Evolutionary conservation across 768 basidiomycete species (phyloP).

Genomic region (Pulveroboletus sp.): DNA sequence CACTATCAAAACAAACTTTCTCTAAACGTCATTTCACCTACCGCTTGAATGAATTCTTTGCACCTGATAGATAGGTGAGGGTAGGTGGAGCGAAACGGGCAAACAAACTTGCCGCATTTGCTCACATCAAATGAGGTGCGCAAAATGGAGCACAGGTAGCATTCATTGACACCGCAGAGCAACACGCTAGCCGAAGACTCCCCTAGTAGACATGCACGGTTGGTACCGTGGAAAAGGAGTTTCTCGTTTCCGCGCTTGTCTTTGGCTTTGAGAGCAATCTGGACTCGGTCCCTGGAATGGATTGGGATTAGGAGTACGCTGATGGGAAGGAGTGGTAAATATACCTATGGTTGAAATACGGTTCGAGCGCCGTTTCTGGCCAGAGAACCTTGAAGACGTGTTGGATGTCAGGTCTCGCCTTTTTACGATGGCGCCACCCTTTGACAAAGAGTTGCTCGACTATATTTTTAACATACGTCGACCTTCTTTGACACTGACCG

Average conservation of each 20-base stretch:
- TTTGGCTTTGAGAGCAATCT: constrained; percentile 22
- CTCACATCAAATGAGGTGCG: constrained; percentile 55
- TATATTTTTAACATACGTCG: constrained; percentile 18
- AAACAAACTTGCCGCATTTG: constrained; percentile 45
- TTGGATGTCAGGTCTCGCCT: constrained; percentile 44
- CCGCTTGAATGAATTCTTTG: constrained; percentile 54
- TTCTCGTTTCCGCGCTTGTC: constrained; percentile 45
- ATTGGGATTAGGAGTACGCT: constrained; percentile 5
- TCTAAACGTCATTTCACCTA: constrained; percentile 11
- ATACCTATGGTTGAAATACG: constrained; percentile 47
- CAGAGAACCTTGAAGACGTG: constrained; percentile 50
- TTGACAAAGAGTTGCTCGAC: constrained; percentile 48
- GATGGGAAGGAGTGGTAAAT: constrained; percentile 18
- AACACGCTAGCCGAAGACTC: constrained; percentile 44
- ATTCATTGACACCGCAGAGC: constrained; percentile 47
- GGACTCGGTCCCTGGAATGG: constrained; percentile 22
- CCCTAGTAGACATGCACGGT: constrained; percentile 51
- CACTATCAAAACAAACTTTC: background rate
- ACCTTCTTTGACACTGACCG: background rate
- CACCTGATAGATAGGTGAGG: constrained; percentile 33
- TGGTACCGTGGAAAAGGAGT: constrained; percentile 66
- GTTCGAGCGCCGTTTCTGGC: constrained; percentile 38
- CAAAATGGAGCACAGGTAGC: constrained; percentile 53
- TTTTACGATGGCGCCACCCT: constrained; percentile 55
- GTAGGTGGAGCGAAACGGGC: background rate